Evolutionary conservation across 75 land plant species (phyloP).

Genomic region (Picea glauca): DNA sequence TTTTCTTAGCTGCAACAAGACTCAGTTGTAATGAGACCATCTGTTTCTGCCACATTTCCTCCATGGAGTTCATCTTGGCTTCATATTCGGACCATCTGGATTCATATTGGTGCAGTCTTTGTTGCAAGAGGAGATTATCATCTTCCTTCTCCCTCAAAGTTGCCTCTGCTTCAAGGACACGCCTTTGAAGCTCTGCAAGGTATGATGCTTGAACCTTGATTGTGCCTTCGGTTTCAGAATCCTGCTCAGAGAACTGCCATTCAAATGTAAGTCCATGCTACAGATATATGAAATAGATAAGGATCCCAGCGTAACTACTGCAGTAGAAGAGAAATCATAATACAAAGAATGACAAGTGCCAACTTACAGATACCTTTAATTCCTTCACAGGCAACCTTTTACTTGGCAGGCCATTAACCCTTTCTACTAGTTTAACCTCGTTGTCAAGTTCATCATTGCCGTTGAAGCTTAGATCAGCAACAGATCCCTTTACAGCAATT

Average conservation of each 20-base stretch:
- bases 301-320: neutral
- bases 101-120: slow-evolving; percentile 64
- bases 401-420: neutral
- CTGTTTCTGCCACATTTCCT: slow-evolving; percentile 86
- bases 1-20: slow-evolving; percentile 78
- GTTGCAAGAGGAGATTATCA: slow-evolving; percentile 60
- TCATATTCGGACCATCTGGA: slow-evolving; percentile 76
- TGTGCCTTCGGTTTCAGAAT: slow-evolving; percentile 16
- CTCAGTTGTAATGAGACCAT: slow-evolving; percentile 58
- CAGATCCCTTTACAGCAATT: neutral
- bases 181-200: slow-evolving; percentile 53
- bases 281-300: neutral
- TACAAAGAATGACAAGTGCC: neutral
- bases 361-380: slow-evolving; percentile 4
- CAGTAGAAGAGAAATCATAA: neutral
- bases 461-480: neutral
- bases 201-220: slow-evolving; percentile 38
- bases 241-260: slow-evolving; percentile 14
- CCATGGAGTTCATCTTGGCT: slow-evolving; percentile 78
- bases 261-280: neutral
- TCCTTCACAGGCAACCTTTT: neutral
- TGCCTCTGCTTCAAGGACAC: slow-evolving; percentile 67
- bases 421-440: neutral
- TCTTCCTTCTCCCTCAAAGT: slow-evolving; percentile 74
- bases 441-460: slow-evolving; percentile 3